phyloP scores from a whole-genome alignment of 2,329 filamentous ascomycete genomes.

The Raffaelea ambrosiae region DNA sequence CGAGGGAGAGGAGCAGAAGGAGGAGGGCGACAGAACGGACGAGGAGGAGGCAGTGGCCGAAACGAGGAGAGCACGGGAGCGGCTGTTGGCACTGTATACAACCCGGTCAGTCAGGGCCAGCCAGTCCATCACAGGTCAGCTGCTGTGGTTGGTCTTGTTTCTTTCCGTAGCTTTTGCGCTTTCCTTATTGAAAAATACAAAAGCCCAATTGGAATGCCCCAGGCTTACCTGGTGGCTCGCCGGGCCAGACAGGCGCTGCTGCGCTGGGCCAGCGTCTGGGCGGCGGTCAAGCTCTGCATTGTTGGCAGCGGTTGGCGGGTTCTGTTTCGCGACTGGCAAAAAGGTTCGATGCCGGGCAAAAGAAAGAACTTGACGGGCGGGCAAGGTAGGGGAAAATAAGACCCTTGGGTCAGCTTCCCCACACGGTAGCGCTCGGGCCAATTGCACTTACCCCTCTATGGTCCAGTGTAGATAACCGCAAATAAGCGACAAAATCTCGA shows the following conservation, averaged over 20 bases:
- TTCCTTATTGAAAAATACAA: not conserved
- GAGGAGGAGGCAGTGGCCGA: too few relatives aligned
- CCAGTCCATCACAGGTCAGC: too few relatives aligned
- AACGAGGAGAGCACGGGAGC: too few relatives aligned
- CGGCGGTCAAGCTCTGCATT: slow-evolving; percentile 10
- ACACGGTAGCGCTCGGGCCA: too few relatives aligned
- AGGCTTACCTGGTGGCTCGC: slow-evolving; percentile 4
- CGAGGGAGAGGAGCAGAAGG: too few relatives aligned
- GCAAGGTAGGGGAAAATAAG: too few relatives aligned
- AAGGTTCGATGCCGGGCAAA: slow-evolving; percentile 1
- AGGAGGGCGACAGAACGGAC: too few relatives aligned
- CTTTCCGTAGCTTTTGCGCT: not conserved
- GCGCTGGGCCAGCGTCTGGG: slow-evolving; percentile 5
- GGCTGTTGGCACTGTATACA: too few relatives aligned
- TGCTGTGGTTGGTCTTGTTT: too few relatives aligned
- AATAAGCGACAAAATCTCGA: not conserved
- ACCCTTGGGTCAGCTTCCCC: too few relatives aligned
- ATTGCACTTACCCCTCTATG: not conserved
- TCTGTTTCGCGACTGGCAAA: not conserved
- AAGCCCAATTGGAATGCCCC: not conserved
- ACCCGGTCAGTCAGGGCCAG: too few relatives aligned
- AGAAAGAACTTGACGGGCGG: too few relatives aligned
- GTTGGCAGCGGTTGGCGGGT: not conserved
- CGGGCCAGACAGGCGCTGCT: slow-evolving; percentile 4
- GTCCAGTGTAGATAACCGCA: not conserved